Evolutionary conservation across 1,284 basidiomycete species (phyloP), one percentile per base, ranked within the genome.

Genomic region (Schizopora paradoxa): DNA sequence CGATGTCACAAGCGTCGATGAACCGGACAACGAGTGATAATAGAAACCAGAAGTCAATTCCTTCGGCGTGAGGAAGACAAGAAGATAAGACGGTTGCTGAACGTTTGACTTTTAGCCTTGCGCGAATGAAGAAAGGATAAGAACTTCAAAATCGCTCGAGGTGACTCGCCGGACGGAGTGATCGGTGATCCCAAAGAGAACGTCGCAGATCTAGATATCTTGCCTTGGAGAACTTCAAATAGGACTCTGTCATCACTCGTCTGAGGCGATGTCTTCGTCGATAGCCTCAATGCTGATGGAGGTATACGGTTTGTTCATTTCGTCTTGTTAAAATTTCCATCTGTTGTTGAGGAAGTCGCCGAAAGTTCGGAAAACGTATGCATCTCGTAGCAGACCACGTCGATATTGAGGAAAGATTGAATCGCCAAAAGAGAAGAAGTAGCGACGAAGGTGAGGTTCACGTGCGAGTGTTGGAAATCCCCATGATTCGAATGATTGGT

Each of bases 401-500:
- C 62, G 18, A 83, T 73, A 35, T 72, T 62, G 21, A 59, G n/a
- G n/a, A 2, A 59, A 56, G 10, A 14, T 16, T 29, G 14, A 13
- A 14, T 45, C 47, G 33, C 22, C 33, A 3, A 35, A 16, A 45
- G n/a, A n/a, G n/a, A n/a, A n/a, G n/a, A n/a, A n/a, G n/a, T n/a
- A n/a, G n/a, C 18, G 72, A 67, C 1, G 68, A 62, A 0, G 73
- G 67, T 2, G 79, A 72, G 2, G 82, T 79, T 10, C 90, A 74
- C 4, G 86, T 89, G 57, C 89, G 86, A 0, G 85, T 88, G 53
- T 90, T 90, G 23, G 86, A 86, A 56, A 90, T 89, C 39, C 82
- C 86, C 51, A 90, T 78, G 32, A 86, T 65, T 34, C 85, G 76
- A 39, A 88, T 57, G 34, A 63, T 66, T 6, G 69, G 59, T 1